A percentile compares a stretch with the other conserved stretches of the same genome.
phyloP scores from a whole-genome alignment of 225 moss, liverwort and hornwort species.

The Asterella californica region DNA sequence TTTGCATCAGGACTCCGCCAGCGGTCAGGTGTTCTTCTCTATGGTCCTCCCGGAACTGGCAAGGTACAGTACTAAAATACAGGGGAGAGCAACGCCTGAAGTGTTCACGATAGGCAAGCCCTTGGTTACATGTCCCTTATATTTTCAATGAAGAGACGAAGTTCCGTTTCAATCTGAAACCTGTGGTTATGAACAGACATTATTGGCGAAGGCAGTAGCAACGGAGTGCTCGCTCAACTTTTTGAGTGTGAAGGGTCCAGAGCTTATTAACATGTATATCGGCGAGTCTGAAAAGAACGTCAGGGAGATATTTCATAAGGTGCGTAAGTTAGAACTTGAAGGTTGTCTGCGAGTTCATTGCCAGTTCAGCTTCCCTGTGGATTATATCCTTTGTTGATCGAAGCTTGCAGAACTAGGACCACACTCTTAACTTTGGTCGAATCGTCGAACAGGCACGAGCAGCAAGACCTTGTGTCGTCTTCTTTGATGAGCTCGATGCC shows the following conservation, averaged over 20 bases:
- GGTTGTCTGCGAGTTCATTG: background rate
- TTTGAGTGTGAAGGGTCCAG: slow-evolving; percentile 96
- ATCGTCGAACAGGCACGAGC: slow-evolving; percentile 68
- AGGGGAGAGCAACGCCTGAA: background rate
- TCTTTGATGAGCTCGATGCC: slow-evolving; percentile 98
- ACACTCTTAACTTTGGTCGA: background rate
- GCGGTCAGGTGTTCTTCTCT: slow-evolving; percentile 91
- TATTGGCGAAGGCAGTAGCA: slow-evolving; percentile 96
- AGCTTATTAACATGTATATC: slow-evolving; percentile 99
- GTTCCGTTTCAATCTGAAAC: background rate
- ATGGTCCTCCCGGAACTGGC: slow-evolving; percentile 98
- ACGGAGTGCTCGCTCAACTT: slow-evolving; percentile 98
- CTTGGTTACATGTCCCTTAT: background rate
- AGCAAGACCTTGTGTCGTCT: slow-evolving; percentile 95
- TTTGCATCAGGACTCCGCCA: slow-evolving; percentile 92
- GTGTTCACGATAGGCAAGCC: background rate
- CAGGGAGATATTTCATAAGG: slow-evolving; percentile 96
- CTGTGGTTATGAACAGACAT: slow-evolving; percentile 53
- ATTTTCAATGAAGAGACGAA: background rate
- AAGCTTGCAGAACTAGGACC: background rate
- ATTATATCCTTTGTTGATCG: background rate
- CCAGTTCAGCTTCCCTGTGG: slow-evolving; percentile 2
- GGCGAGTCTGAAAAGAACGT: slow-evolving; percentile 99
- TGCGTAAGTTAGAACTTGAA: slow-evolving; percentile 15
- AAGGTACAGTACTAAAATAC: slow-evolving; percentile 49